Percentiles rank a stretch among this genome's conserved stretches.
These are phyloP conservation scores for Penicillium aurantiogriseum DNA, from an alignment of 2,329 filamentous ascomycete genomes.

Conservation along the genomic window DNA sequence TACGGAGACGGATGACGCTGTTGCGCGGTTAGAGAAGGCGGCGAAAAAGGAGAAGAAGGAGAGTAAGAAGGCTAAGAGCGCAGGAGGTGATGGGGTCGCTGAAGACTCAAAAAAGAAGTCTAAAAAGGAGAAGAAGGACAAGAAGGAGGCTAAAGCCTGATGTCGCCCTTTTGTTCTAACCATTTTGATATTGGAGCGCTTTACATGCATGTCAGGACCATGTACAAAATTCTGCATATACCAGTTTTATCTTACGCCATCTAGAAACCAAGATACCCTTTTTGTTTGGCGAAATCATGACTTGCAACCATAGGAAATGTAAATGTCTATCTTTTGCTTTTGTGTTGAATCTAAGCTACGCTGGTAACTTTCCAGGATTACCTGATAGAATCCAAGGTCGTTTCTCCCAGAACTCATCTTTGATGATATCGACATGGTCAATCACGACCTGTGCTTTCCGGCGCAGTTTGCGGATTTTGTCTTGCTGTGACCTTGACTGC, in stretches of 20 bases:
- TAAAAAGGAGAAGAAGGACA: slow-evolving; percentile 45
- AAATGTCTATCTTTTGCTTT: slow-evolving; percentile 8
- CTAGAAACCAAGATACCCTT: slow-evolving; percentile 34
- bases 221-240: slow-evolving; percentile 20
- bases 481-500: slow-evolving; percentile 74
- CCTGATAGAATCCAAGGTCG: slow-evolving; percentile 81
- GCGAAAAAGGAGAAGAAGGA: slow-evolving; percentile 26
- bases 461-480: slow-evolving; percentile 78
- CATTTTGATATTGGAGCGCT: slow-evolving; percentile 6
- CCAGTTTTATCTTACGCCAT: slow-evolving; percentile 17
- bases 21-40: slow-evolving; percentile 11
- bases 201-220: slow-evolving; percentile 5
- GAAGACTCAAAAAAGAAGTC: slow-evolving; percentile 48
- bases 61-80: slow-evolving; percentile 29
- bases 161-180: slow-evolving; percentile 38
- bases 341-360: slow-evolving; percentile 27
- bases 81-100: slow-evolving; percentile 15
- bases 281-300: slow-evolving; percentile 23
- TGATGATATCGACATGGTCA: slow-evolving; percentile 90
- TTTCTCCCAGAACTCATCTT: slow-evolving; percentile 87
- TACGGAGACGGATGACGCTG: neutral
- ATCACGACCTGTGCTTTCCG: slow-evolving; percentile 77
- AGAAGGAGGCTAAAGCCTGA: slow-evolving; percentile 15
- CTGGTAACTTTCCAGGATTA: slow-evolving; percentile 69
- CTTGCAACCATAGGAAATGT: neutral